Conservation (phyloP, 1,139 yeast genomes). For the Lodderomyces beijingensis region DNA sequence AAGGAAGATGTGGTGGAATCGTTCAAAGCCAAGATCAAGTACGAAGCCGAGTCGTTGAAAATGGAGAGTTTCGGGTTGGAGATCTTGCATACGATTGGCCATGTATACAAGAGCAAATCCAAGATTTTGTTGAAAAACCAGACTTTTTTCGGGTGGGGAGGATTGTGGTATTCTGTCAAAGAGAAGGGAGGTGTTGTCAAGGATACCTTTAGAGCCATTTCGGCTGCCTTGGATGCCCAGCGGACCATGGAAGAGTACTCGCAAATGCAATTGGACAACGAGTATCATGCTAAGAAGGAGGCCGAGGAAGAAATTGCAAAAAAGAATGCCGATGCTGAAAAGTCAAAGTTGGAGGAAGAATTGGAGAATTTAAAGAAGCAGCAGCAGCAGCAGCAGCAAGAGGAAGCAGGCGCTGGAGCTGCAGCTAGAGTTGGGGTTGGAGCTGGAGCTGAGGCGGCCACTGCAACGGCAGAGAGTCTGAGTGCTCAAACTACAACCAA, state of each 20-base stretch:
- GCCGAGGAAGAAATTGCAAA: slow-evolving; percentile 24
- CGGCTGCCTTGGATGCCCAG: slow-evolving; percentile 88
- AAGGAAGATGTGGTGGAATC: slow-evolving; percentile 62
- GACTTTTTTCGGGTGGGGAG: slow-evolving; percentile 76
- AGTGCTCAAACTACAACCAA: too few species aligned
- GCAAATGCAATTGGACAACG: slow-evolving; percentile 61
- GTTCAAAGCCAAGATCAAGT: slow-evolving; percentile 64
- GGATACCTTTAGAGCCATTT: slow-evolving; percentile 82
- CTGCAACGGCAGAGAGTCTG: slow-evolving; percentile 11
- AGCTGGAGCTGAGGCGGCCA: too few species aligned
- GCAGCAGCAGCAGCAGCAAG: slow-evolving; percentile 17
- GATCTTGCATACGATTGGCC: slow-evolving; percentile 82
- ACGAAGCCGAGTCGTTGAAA: slow-evolving; percentile 84
- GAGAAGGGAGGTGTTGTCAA: slow-evolving; percentile 84
- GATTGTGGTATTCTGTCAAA: slow-evolving; percentile 76
- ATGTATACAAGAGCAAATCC: slow-evolving; percentile 68
- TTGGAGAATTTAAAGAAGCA: slow-evolving; percentile 16
- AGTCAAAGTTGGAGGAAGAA: slow-evolving; percentile 19
- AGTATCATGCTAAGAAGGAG: slow-evolving; percentile 41
- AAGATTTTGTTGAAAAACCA: slow-evolving; percentile 56
- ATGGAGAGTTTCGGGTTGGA: slow-evolving; percentile 95
- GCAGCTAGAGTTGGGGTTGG: too few species aligned
- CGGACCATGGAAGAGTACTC: slow-evolving; percentile 80
- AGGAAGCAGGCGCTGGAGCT: slow-evolving; percentile 9
- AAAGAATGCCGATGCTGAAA: slow-evolving; percentile 14